Base-by-base conservation (phyloP, 495 filamentous ascomycete genomes). In the Bathelium albidoporum region DNA sequence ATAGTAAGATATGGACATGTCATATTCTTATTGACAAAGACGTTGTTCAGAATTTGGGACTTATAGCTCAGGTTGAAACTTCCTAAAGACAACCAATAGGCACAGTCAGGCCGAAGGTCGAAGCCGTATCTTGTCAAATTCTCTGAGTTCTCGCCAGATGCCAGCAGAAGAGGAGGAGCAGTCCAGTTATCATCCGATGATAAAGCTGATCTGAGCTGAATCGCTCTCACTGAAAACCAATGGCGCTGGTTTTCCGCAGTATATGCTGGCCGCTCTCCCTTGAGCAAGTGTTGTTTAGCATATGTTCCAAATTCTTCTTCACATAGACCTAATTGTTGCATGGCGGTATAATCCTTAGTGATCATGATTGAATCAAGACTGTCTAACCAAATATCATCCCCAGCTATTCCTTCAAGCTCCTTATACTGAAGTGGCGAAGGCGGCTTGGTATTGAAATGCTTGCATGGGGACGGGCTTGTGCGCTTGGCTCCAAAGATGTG, bases 121-220 rank as follows among this genome's bases (percentile, higher is more conserved):
- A 55, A 55, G n/a, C 26, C 26, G 20, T 55, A 20, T 29, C 20
- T n/a, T 41, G 36, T 16, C 36, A 16, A 7, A 41, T 41, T 16
- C 36, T 7, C 16, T 16, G 16, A 7, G 36, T 16, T 16, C 16
- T 16, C 16, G 36, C 36, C 16, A 16, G 36, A 41, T 16, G 36
- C 36, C 36, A 41, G 36, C 7, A 41, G 62, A 64, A 16, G 62
- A 31, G 36, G 65, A 64, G 36, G 32, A 64, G 39, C 64, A n/a
- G n/a, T n/a, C 52, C 31, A 73, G 72, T 36, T 59, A 58, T 12
- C 66, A 72, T 32, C 72, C 72, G 36, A 72, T 72, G 29, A 73
- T 70, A 0, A 70, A 73, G 32, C 36, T 41, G 36, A 41, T 16
- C 36, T 41, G 36, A 41, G 36, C 36, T 41, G 36, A 7, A 16